A percentile compares a stretch with the other conserved stretches of the same genome.
Conservation (phyloP, 768 basidiomycete species). For the Suillus ampliporus region DNA sequence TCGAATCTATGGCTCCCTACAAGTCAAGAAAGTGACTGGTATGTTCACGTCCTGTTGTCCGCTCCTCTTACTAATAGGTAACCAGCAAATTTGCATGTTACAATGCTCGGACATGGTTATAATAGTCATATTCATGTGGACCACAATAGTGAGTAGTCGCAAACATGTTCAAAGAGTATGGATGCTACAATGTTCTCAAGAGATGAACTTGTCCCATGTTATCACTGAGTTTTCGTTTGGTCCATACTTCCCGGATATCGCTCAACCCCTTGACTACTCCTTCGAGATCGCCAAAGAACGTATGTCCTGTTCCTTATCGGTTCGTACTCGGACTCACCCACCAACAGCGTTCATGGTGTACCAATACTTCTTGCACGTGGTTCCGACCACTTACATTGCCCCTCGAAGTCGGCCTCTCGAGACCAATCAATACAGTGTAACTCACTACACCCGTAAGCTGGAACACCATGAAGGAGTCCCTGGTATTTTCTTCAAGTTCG, state of each 20-base stretch:
- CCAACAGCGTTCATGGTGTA: slow-evolving; percentile 81
- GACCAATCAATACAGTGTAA: slow-evolving; percentile 93
- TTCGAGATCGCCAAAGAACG: slow-evolving; percentile 75
- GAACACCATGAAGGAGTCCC: slow-evolving; percentile 82
- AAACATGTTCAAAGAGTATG: background rate
- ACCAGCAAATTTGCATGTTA: slow-evolving; percentile 91
- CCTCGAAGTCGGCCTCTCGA: slow-evolving; percentile 66
- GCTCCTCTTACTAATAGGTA: background rate
- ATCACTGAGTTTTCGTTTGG: slow-evolving; percentile 98
- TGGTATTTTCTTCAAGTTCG: slow-evolving; percentile 98
- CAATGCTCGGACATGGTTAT: slow-evolving; percentile 95
- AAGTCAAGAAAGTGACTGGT: slow-evolving; percentile 92
- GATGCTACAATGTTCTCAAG: slow-evolving; percentile 43
- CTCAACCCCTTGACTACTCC: slow-evolving; percentile 92
- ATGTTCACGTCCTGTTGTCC: slow-evolving; percentile 13
- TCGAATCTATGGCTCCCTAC: slow-evolving; percentile 81
- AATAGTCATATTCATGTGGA: slow-evolving; percentile 85
- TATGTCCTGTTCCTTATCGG: slow-evolving; percentile 43
- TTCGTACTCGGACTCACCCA: slow-evolving; percentile 6
- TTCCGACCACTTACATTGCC: slow-evolving; percentile 92
- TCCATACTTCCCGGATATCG: slow-evolving; percentile 93
- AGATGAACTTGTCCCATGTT: slow-evolving; percentile 96
- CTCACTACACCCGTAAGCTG: slow-evolving; percentile 83
- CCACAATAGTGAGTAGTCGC: slow-evolving; percentile 68
- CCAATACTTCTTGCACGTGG: slow-evolving; percentile 95